Evolutionary conservation across 2,329 filamentous ascomycete genomes (phyloP), one percentile per base, ranked within the genome.

Genomic region (Salinomyces thailandicus): DNA sequence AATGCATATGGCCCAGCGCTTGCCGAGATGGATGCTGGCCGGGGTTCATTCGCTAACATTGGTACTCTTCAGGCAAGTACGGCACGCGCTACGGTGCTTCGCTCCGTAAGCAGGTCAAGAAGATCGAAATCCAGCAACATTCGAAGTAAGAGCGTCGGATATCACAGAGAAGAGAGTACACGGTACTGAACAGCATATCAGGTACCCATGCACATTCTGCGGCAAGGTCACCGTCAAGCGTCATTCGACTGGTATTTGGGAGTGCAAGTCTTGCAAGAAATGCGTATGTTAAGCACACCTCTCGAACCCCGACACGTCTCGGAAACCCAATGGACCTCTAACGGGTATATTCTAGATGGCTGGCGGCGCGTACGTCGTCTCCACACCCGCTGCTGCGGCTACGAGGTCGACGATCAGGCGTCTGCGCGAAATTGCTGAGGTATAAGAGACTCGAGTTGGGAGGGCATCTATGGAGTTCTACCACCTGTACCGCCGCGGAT

Each of bases 91-190:
- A 93, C 72, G 91, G 89, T 87, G 89, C 91, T 66, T 96, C 91
- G 62, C 85, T 96, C 71, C 85, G 89, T 73, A 96, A 96, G 79
- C 87, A 85, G 87, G 81, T 91, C 64, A 96, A 96, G 85, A 95
- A 95, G 84, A 94, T 95, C 82, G 91, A 96, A 81, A 84, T 96
- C 68, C 84, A 85, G 61, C 91, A 96, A 72, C 91, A 98, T 77
- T 14, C 29, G n/a, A 38, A 38, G 20, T 30, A 30, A 30, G 27
- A 30, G 27, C 27, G 15, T 30, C 15, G 27, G 14, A 16, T 8
- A n/a, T 7, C 27, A 16, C 11, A 15, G 27, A 30, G 27, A 8
- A 8, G 27, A 2, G 8, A 30, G 15, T 8, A 16, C 11, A 13
- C 7, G 20, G 20, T 16, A 14, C 27, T 30, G 27, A 30, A 15